These are phyloP conservation scores for Xylariaceae sp. DNA, from an alignment of 2,329 filamentous ascomycete species.

Conservation along the genomic window DNA sequence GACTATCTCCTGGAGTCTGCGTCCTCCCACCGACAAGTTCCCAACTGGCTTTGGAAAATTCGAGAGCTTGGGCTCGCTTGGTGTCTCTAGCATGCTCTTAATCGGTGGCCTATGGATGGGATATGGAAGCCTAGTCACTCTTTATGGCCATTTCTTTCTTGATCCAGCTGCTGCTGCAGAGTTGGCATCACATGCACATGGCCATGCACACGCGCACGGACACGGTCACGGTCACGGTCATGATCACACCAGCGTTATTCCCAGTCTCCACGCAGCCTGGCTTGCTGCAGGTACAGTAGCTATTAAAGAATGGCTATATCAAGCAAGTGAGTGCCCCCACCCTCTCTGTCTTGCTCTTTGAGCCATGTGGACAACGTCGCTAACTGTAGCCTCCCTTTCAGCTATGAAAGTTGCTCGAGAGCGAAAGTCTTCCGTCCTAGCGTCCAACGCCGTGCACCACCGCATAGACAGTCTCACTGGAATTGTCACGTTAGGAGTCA, in stretches of 20 bases:
- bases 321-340: slow-evolving; percentile 72
- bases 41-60: slow-evolving; percentile 94
- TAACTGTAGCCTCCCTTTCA: slow-evolving; percentile 35
- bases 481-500: slow-evolving; percentile 84
- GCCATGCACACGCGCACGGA: too few relatives aligned
- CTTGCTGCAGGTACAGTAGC: slow-evolving; percentile 83
- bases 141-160: slow-evolving; percentile 68
- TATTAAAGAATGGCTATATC: slow-evolving; percentile 95
- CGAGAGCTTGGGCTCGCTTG: slow-evolving; percentile 90
- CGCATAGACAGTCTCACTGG: slow-evolving; percentile 76
- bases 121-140: slow-evolving; percentile 62
- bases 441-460: slow-evolving; percentile 94
- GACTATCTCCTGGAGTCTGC: slow-evolving; percentile 89
- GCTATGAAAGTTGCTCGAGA: slow-evolving; percentile 75
- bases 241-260: slow-evolving; percentile 57
- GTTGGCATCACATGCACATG: slow-evolving; percentile 50
- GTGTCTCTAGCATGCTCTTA: slow-evolving; percentile 86
- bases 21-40: slow-evolving; percentile 75
- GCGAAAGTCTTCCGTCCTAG: slow-evolving; percentile 29
- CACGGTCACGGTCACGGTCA: slow-evolving; percentile 65
- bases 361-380: slow-evolving; percentile 8
- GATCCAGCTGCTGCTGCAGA: slow-evolving; percentile 53
- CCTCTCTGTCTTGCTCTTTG: not conserved
- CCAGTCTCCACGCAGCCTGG: slow-evolving; percentile 93
- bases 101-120: slow-evolving; percentile 91